Base-by-base conservation (phyloP, 2,329 filamentous ascomycete genomes). In the Periconia macrospinosa region DNA sequence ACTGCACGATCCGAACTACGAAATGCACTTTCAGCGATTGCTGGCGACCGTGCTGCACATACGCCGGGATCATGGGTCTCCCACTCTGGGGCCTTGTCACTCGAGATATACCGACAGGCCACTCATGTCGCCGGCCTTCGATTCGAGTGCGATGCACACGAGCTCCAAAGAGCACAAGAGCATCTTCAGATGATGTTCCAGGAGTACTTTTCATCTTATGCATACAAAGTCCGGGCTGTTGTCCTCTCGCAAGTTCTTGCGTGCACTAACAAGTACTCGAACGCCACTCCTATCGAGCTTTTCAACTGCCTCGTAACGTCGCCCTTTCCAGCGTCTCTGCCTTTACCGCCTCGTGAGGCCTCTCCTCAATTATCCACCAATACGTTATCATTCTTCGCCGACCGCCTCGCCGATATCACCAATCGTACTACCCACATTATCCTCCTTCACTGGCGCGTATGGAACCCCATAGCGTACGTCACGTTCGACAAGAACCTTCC, bases 391-490 rank as follows among this genome's bases (percentile, higher is more conserved):
- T 59, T 57, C 2, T 54, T 56, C 1, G 52, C 56, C 10, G 75
- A 60, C 35, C 67, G 74, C 30, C 62, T 89, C 37, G 80, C 82
- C 42, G 87, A 91, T 54, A 84, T 96, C 71, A 86, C 90, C 1
- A 88, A 86, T 43, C 86, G 90, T 44, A 81, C 96, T 47, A 88
- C 91, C 6, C 93, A 97, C 67, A 85, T 97, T 43, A 86, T 90
- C 14, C 81, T 94, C 6, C 77, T 97, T 20, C 92, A 97, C 74
- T 97, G 92, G 92, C 84, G 90, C 46, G 88, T 96, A 2, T 97
- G 92, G 91, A 83, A 84, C 1, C 84, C 85, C 2, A 78, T 96
- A 49, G 85, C 89, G 13, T 96, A 96, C 69, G 52, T 72, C 0
- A 58, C 57, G 18, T 62, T 67, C 9, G 62, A 66, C 6, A 53